These are phyloP conservation scores for Hericium erinaceus DNA, from an alignment of 768 basidiomycete genomes.

Conservation along the genomic window DNA sequence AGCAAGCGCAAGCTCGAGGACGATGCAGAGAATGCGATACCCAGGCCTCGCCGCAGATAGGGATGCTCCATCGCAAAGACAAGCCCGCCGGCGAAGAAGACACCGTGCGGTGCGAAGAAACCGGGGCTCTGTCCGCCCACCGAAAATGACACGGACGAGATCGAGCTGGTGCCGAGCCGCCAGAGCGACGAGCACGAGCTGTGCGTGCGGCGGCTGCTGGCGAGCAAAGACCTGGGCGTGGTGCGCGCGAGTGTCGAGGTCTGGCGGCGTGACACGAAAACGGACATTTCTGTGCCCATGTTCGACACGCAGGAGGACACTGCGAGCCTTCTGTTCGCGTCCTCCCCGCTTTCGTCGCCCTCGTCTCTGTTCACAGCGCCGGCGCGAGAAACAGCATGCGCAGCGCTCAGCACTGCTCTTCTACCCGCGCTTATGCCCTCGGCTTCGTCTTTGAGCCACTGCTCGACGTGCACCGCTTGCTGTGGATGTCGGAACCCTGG, in stretches of 20 bases:
- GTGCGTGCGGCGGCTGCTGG: conserved; percentile 19
- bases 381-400: background rate
- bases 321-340: background rate
- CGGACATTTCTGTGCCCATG: background rate
- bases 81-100: background rate
- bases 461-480: no score
- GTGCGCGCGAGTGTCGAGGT: conserved; percentile 30
- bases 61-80: background rate
- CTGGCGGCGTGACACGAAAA: conserved; percentile 31
- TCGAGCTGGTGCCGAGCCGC: conserved; percentile 48
- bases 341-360: no score
- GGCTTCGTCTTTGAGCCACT: no score
- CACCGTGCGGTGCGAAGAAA: conserved; percentile 22
- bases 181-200: conserved; percentile 61
- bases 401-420: no score
- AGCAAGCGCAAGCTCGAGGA: conserved; percentile 8
- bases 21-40: background rate
- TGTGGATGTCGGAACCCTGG: no score
- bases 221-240: conserved; percentile 17
- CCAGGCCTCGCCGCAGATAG: background rate
- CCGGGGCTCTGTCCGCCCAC: conserved; percentile 27
- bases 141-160: conserved; percentile 12
- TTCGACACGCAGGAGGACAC: background rate
- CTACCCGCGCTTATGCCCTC: no score
- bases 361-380: background rate